Base-by-base conservation (phyloP, 2,329 filamentous ascomycete genomes). In the Huntiella decipiens region DNA sequence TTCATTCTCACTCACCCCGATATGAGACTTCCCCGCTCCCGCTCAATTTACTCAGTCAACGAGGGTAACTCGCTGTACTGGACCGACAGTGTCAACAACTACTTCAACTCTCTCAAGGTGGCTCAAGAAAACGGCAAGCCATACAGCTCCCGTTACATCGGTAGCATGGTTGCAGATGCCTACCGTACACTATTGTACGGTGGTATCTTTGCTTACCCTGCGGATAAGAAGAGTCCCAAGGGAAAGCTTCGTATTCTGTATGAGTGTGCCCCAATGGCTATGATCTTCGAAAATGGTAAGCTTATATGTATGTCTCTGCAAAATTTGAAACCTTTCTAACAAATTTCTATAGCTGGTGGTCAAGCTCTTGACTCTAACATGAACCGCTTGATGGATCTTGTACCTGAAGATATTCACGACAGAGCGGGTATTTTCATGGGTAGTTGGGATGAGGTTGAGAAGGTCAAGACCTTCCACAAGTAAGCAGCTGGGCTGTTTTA, bases 21-120 rank as follows among this genome's bases (percentile, higher is more conserved):
- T 65, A 98, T 98, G 91, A 69, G 68, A 53, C 78, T 96, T 52
- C 91, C 91, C 46, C 73, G 72, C 61, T 69, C 73, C 57, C 75
- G 87, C 52, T 65, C 79, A 52, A 98, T 98, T 63, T 98, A 98
- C 75, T 93, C 84, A 22, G 86, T 93, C 66, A 98, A 98, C 67
- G 91, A 98, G 72, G 91, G 91, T 54, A 98, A 98, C 73, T 88
- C 82, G 54, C 68, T 91, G 53, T 96, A 95, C 74, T 98, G 91
- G 91, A 78, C 87, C 52, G 82, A 92, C 40, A 73, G 77, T 53
- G 84, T 86, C 57, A 84, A 84, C 64, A 68, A 77, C 55, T 98
- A 94, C 70, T 86, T 94, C 65, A 73, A 91, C 61, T 81, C 77
- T 46, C 70, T 98, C 58, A 98, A 98, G 69, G 74, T 73, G 60